A percentile compares a stretch with the other conserved stretches of the same genome.
Conservation (phyloP, 345 rosid species). For the Populus nigra region DNA sequence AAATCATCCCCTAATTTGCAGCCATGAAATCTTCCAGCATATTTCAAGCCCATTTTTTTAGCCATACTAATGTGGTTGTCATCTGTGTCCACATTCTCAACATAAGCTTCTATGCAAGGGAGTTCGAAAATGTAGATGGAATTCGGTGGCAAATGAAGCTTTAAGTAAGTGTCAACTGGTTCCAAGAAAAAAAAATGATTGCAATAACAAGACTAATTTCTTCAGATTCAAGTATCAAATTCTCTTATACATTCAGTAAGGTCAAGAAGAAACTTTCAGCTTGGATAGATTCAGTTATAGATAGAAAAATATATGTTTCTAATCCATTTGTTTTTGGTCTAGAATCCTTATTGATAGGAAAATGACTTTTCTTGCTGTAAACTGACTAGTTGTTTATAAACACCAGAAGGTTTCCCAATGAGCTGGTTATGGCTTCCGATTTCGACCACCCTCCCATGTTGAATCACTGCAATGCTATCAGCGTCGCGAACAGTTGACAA, state of each 20-base stretch:
- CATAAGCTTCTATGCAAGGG: neutral
- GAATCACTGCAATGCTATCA: slow-evolving; percentile 56
- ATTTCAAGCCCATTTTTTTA: too few relatives aligned
- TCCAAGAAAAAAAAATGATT: neutral
- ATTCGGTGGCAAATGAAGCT: neutral
- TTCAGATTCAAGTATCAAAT: neutral
- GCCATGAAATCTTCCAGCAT: too few relatives aligned
- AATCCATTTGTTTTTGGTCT: neutral
- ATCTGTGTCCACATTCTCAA: too few relatives aligned
- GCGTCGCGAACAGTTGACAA: slow-evolving; percentile 64
- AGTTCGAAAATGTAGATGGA: neutral
- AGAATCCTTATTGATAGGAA: neutral
- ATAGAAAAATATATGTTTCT: neutral
- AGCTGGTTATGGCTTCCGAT: slow-evolving; percentile 71
- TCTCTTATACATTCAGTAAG: neutral
- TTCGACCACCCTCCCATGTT: slow-evolving; percentile 63
- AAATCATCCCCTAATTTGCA: too few relatives aligned
- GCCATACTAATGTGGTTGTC: too few relatives aligned
- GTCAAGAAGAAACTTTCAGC: neutral
- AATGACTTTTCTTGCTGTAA: slow-evolving; percentile 42
- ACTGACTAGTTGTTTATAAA: slow-evolving; percentile 57
- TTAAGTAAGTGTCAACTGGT: neutral
- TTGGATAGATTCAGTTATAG: neutral
- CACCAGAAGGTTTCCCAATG: slow-evolving; percentile 36
- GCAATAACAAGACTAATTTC: neutral